Evolutionary conservation across 495 filamentous ascomycete species (phyloP).

Genomic region (Endocarpon pusillum): DNA sequence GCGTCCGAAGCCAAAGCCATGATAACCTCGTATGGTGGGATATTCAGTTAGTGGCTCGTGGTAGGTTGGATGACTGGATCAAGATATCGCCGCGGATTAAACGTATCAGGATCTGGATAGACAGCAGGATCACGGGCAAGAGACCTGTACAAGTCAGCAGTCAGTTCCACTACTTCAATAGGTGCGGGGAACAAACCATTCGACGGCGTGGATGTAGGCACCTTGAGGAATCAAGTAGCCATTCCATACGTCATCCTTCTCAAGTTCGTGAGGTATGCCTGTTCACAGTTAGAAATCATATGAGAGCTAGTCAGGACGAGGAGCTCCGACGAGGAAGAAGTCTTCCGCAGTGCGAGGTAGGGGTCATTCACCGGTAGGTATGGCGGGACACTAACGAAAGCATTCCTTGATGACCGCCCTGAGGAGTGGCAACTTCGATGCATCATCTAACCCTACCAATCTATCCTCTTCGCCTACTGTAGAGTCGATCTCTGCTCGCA

Average conservation of each 20-base stretch:
- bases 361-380: no score
- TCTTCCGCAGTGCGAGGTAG: no score
- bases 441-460: neutral
- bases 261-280: neutral
- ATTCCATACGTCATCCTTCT: neutral
- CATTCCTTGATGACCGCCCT: slow-evolving; percentile 1
- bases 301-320: no score
- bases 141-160: no score
- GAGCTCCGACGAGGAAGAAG: no score
- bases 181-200: no score
- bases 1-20: neutral
- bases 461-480: slow-evolving; percentile 28
- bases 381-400: neutral
- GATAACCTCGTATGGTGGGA: neutral
- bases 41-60: neutral
- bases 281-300: no score
- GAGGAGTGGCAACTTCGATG: neutral
- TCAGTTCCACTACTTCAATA: no score
- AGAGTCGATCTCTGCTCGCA: slow-evolving; percentile 40
- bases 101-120: slow-evolving; percentile 2
- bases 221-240: neutral
- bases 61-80: slow-evolving; percentile 1
- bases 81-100: slow-evolving; percentile 1
- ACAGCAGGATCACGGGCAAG: slow-evolving; percentile 1
- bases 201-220: neutral